A percentile compares a stretch with the other conserved stretches of the same genome.
phyloP scores from a whole-genome alignment of 768 basidiomycete species.

The Hypsizygus marmoreus region DNA sequence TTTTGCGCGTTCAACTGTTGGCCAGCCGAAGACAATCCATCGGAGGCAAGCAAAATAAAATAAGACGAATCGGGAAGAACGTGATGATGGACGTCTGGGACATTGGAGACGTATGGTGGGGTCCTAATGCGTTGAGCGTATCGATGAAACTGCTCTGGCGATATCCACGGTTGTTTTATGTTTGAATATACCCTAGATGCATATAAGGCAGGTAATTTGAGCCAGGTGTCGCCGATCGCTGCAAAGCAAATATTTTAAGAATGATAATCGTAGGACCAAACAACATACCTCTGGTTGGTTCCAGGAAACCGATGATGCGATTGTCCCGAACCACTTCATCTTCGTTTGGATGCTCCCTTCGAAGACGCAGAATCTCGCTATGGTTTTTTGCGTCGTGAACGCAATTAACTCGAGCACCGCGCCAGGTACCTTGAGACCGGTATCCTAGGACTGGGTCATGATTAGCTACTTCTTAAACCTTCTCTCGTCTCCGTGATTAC shows the following conservation, averaged over 20 bases:
- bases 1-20: constrained; percentile 13
- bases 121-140: constrained; percentile 36
- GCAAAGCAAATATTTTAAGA: background rate
- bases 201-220: constrained; percentile 41
- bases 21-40: constrained; percentile 32
- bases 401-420: constrained; percentile 40
- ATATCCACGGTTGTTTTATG: constrained; percentile 33
- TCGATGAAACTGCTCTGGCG: constrained; percentile 29
- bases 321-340: constrained; percentile 41
- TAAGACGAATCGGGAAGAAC: constrained; percentile 28
- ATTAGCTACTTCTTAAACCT: no score
- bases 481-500: no score
- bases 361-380: constrained; percentile 46
- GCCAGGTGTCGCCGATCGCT: constrained; percentile 49
- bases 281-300: constrained; percentile 55
- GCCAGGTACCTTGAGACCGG: constrained; percentile 37
- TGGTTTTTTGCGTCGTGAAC: constrained; percentile 45
- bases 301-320: constrained; percentile 56
- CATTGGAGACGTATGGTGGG: constrained; percentile 47
- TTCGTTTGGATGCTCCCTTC: constrained; percentile 52
- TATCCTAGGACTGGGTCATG: constrained; percentile 10
- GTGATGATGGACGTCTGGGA: constrained; percentile 40
- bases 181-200: constrained; percentile 5
- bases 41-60: constrained; percentile 45
- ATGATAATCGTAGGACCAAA: background rate